Conservation (phyloP, 2,329 filamentous ascomycete species). For the Cercospora sp. region DNA sequence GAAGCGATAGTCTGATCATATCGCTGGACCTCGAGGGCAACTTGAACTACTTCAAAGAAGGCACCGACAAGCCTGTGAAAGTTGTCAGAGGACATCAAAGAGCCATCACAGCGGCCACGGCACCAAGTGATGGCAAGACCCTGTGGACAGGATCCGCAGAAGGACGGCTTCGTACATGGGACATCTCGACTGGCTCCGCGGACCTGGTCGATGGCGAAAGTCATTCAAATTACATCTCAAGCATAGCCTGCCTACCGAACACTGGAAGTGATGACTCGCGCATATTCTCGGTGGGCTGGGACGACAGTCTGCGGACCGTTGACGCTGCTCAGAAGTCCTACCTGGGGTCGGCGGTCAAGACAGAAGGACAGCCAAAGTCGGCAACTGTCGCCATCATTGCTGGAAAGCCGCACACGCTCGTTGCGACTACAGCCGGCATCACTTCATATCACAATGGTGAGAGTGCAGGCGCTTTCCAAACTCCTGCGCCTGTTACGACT, state of each 20-base stretch:
- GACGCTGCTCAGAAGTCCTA: conserved; percentile 76
- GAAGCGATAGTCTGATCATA: conserved; percentile 83
- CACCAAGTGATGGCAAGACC: conserved; percentile 58
- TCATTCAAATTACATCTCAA: conserved; percentile 83
- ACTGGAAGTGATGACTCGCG: conserved; percentile 41
- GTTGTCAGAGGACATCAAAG: conserved; percentile 88
- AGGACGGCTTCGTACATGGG: conserved; percentile 82
- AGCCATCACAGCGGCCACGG: conserved; percentile 75
- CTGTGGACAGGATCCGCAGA: conserved; percentile 92
- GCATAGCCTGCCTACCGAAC: conserved; percentile 61
- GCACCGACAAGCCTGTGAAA: conserved; percentile 66
- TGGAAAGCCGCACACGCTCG: conserved; percentile 53
- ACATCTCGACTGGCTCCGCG: conserved; percentile 68
- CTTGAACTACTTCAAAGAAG: conserved; percentile 81
- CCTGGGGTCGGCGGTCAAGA: conserved; percentile 64
- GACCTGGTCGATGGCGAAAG: conserved; percentile 73
- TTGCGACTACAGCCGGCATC: conserved; percentile 57
- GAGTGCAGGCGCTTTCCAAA: conserved; percentile 49
- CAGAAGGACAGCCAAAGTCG: conserved; percentile 79
- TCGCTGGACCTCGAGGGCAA: conserved; percentile 86
- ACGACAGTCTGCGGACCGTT: conserved; percentile 80
- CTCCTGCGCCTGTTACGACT: conserved; percentile 62
- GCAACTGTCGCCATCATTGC: conserved; percentile 60
- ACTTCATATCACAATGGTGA: conserved; percentile 59
- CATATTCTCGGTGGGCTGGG: conserved; percentile 89